Conservation (phyloP, 140 eudicot species). For the Anethum foeniculum region DNA sequence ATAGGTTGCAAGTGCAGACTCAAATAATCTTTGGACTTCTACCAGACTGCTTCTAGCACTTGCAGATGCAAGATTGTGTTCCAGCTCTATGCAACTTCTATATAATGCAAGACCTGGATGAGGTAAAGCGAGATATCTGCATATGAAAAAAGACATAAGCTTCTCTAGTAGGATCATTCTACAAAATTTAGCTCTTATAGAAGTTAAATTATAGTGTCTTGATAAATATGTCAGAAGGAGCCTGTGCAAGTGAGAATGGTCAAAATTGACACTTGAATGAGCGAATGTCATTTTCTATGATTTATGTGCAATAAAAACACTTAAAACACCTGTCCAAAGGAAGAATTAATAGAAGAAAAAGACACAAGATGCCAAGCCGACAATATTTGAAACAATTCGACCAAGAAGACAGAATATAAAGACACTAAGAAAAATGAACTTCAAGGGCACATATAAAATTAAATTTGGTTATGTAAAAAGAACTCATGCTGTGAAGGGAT, state of each 20-base stretch:
- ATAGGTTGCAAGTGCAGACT: slow-evolving; percentile 78
- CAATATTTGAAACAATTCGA: background rate
- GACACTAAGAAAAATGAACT: background rate
- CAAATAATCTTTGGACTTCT: slow-evolving; percentile 55
- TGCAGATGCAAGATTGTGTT: slow-evolving; percentile 47
- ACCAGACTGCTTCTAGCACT: slow-evolving; percentile 44
- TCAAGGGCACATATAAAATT: background rate
- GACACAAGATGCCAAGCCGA: background rate
- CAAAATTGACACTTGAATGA: background rate
- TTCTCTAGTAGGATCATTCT: background rate
- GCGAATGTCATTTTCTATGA: background rate
- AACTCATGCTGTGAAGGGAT: background rate
- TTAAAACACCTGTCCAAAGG: background rate
- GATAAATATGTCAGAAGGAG: background rate
- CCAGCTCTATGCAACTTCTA: slow-evolving; percentile 70
- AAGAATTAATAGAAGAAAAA: background rate
- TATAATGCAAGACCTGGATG: slow-evolving; percentile 71
- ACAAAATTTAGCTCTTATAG: background rate
- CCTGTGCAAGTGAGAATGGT: background rate
- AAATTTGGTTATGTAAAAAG: background rate
- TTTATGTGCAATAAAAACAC: background rate
- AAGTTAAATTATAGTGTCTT: background rate
- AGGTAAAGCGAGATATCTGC: slow-evolving; percentile 78
- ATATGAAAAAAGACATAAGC: background rate
- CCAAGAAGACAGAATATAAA: background rate